phyloP scores from a whole-genome alignment of 2,329 filamentous ascomycete species.

The Lasiodiplodia hormozganensis region DNA sequence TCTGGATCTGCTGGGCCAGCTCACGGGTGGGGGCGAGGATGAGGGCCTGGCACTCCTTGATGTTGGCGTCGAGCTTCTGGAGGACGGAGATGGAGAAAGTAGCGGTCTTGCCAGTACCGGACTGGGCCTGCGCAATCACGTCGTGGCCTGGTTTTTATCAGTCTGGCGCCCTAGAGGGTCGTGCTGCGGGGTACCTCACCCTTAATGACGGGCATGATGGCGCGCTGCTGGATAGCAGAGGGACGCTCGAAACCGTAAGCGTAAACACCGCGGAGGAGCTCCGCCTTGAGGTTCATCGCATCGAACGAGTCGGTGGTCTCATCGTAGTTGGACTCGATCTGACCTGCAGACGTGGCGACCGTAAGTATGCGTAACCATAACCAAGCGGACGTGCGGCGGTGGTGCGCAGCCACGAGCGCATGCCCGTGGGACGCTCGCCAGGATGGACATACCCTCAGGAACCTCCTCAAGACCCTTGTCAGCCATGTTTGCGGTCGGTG shows the following conservation, averaged over 20 bases:
- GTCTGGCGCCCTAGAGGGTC: slow-evolving; percentile 12
- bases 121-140: slow-evolving; percentile 99
- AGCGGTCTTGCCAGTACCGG: slow-evolving; percentile 98
- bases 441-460: slow-evolving; percentile 78
- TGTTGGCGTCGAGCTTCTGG: slow-evolving; percentile 94
- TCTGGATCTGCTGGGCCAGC: slow-evolving; percentile 99
- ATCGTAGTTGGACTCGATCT: slow-evolving; percentile 99
- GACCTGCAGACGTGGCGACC: slow-evolving; percentile 65
- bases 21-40: slow-evolving; percentile 98
- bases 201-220: slow-evolving; percentile 99
- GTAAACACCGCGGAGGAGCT: slow-evolving; percentile 98
- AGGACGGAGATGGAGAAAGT: slow-evolving; percentile 99
- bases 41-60: slow-evolving; percentile 97
- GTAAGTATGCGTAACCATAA: slow-evolving; percentile 33
- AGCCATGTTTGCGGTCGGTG: slow-evolving; percentile 88
- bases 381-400: slow-evolving; percentile 11
- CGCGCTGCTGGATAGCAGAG: slow-evolving; percentile 99
- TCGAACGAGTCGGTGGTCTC: slow-evolving; percentile 99
- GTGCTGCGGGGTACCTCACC: slow-evolving; percentile 64
- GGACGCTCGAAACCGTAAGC: slow-evolving; percentile 99
- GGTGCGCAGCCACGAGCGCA: slow-evolving; percentile 15
- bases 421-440: not conserved
- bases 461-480: slow-evolving; percentile 98
- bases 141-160: slow-evolving; percentile 73
- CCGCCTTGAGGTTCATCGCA: slow-evolving; percentile 94